These are phyloP conservation scores for Pistacia atlantica DNA, from an alignment of 345 rosid species.

Conservation along the genomic window DNA sequence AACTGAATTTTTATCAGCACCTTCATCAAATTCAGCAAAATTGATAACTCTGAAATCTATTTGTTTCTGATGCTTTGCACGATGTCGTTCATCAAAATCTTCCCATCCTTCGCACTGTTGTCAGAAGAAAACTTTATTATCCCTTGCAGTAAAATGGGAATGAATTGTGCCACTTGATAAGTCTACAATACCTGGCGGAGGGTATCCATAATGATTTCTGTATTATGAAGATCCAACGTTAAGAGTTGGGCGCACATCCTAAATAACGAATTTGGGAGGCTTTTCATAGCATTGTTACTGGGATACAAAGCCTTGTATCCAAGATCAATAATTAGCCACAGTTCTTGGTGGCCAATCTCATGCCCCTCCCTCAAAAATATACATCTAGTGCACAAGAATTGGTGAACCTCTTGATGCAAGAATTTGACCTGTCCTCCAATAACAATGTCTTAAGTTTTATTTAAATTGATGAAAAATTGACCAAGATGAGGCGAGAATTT, in stretches of 20 bases:
- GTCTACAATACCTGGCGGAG: slow-evolving; percentile 69
- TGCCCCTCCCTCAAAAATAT: neutral
- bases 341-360: neutral
- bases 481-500: no score
- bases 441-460: neutral
- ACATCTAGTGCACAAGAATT: neutral
- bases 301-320: slow-evolving; percentile 25
- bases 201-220: slow-evolving; percentile 73
- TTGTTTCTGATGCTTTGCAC: no score
- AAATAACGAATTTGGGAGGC: slow-evolving; percentile 34
- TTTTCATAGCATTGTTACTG: slow-evolving; percentile 68
- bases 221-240: slow-evolving; percentile 83
- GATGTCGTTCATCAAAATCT: neutral
- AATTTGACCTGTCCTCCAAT: neutral
- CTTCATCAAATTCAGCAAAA: no score
- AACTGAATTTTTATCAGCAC: slow-evolving; percentile 74
- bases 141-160: neutral
- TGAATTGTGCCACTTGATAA: neutral
- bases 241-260: slow-evolving; percentile 63
- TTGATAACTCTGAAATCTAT: no score
- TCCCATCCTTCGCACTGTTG: slow-evolving; percentile 87
- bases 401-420: no score
- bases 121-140: neutral
- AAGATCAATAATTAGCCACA: no score
- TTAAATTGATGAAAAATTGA: neutral